Percentiles rank a stretch among this genome's conserved stretches.
phyloP scores from a whole-genome alignment of 176 grass and related monocot genomes.

The Microstegium vimineum region DNA sequence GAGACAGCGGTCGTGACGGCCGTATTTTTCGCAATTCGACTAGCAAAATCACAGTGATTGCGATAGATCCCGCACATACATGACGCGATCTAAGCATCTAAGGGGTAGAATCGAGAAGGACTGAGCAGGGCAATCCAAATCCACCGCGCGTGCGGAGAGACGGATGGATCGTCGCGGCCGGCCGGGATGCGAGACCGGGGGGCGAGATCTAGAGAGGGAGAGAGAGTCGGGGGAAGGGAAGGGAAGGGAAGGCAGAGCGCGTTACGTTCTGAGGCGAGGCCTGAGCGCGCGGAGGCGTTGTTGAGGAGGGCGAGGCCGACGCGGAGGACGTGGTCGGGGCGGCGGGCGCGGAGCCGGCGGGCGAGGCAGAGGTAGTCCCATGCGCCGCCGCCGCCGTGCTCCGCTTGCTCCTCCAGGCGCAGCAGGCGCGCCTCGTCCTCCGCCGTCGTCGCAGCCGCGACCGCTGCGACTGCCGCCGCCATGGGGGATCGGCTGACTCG shows the following conservation, averaged over 20 bases:
- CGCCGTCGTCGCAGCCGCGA: slow-evolving; percentile 41
- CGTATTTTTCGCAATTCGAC: background rate
- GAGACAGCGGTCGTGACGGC: background rate
- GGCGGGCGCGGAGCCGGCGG: slow-evolving; percentile 74
- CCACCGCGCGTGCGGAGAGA: background rate
- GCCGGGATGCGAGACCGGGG: background rate
- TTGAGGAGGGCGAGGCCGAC: slow-evolving; percentile 81
- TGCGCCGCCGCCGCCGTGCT: slow-evolving; percentile 80
- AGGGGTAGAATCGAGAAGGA: background rate
- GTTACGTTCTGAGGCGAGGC: slow-evolving; percentile 79
- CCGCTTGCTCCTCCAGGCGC: slow-evolving; percentile 79
- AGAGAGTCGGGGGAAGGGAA: background rate
- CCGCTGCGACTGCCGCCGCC: slow-evolving; percentile 32
- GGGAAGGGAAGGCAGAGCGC: background rate
- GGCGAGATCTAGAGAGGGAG: slow-evolving; percentile 40
- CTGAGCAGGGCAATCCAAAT: background rate
- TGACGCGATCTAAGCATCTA: slow-evolving; percentile 2
- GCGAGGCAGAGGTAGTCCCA: slow-evolving; percentile 97
- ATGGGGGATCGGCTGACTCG: background rate
- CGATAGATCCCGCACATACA: background rate
- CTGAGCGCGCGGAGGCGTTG: slow-evolving; percentile 69
- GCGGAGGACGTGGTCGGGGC: slow-evolving; percentile 70
- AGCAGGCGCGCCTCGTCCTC: slow-evolving; percentile 59
- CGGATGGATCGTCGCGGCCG: background rate
- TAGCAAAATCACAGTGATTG: background rate